Base-by-base conservation (phyloP, 179 eudicot genomes). In the Silene noctiflora region DNA sequence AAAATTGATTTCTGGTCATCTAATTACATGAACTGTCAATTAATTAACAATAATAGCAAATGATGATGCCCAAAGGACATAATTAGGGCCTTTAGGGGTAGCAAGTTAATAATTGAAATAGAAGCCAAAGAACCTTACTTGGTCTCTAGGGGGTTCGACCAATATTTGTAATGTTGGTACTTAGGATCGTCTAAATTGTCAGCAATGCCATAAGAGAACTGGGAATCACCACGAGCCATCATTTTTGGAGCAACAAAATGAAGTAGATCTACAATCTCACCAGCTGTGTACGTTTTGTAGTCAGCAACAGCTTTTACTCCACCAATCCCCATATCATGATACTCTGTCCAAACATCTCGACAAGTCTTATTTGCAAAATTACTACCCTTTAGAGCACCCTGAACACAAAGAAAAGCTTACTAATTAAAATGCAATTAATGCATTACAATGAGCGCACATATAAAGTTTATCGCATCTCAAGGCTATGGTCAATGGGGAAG, bases 131-230 rank as follows among this genome's bases (percentile, higher is more conserved):
- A 73, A 64, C 20, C 88, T 85, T 79, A 94, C 98, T 82, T 90
- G 74, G 97, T 89, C 81, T 94, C 98, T 4, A 94, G 81, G 31
- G 98, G 96, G 79, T 92, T 94, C 31, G 98, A 94, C 98, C 98
- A 94, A 77, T 94, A 90, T 81, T 78, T 91, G 78, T 81, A 91
- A 76, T 94, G 96, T 31, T 87, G 65, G 62, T 90, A 92, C 81
- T 89, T 91, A n/a, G 85, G 80, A 77, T 94, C 96, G 62, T 89
- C 89, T 84, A 87, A 86, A 84, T 94, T 82, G 12, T 91, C 97
- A 35, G 98, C 98, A 81, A 94, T 88, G 75, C 98, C 98, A 83
- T 90, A 92, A 9, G 98, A 92, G 86, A 82, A 94, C 64, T 94
- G 98, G 78, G 85, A 81, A 81, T 89, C 88, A 29, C 96, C 97